A percentile compares a stretch with the other conserved stretches of the same genome.
Conservation (phyloP, 768 basidiomycete species). For the Lentinula lateritia region DNA sequence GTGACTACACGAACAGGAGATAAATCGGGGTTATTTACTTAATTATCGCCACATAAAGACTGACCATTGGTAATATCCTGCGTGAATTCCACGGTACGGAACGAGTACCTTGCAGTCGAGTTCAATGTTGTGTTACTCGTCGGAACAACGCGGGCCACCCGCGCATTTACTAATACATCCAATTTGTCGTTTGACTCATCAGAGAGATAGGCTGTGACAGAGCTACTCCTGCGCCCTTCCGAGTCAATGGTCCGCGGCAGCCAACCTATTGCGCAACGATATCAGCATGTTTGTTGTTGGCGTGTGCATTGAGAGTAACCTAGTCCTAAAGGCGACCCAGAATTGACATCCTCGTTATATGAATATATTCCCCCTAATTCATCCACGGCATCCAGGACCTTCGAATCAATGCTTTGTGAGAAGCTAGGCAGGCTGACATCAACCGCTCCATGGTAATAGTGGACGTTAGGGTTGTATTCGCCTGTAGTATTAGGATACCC, state of each 20-base stretch:
- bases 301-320: not conserved
- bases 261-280: conserved; percentile 18
- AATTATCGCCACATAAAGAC: not conserved
- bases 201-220: conserved; percentile 30
- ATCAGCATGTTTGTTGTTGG: no score
- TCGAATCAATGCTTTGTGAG: conserved; percentile 23
- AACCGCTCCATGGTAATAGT: conserved; percentile 21
- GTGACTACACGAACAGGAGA: not conserved
- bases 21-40: not conserved
- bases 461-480: conserved; percentile 26
- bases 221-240: conserved; percentile 27
- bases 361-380: conserved; percentile 27
- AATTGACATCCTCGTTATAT: conserved; percentile 28
- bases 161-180: conserved; percentile 27
- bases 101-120: not conserved
- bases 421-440: conserved; percentile 21
- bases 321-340: conserved; percentile 14
- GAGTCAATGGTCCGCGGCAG: conserved; percentile 24
- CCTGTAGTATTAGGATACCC: conserved; percentile 25
- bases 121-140: not conserved
- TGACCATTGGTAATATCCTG: not conserved
- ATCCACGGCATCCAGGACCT: conserved; percentile 29
- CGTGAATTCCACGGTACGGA: conserved; percentile 2
- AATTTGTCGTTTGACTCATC: conserved; percentile 27
- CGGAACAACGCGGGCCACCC: conserved; percentile 23